Base-by-base conservation (phyloP, 2,329 filamentous ascomycete genomes). In the Aspergillus ustus region DNA sequence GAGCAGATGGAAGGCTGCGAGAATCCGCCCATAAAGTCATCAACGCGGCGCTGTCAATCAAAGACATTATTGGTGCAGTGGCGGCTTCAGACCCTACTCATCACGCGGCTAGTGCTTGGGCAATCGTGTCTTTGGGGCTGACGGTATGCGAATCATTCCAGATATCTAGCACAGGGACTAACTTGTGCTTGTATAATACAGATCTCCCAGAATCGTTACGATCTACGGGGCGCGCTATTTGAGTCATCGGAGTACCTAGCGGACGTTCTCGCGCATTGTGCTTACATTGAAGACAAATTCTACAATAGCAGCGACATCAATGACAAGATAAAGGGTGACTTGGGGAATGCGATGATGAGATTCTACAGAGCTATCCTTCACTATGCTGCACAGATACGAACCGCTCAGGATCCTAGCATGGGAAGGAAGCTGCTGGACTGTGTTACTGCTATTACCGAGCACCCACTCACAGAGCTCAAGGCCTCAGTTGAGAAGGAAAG, bases 301-400 rank as follows among this genome's bases (percentile, higher is more conserved):
- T 60, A 55, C 31, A 15, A 44, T 7, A 45, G 22, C 2, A 13
- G 11, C 15, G 57, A 29, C 15, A 31, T 6, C n/a, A 28, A 44
- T 13, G 9, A 25, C 40, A 37, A 43, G 13, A 11, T n/a, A 25
- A 59, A 59, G 48, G 25, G 20, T 8, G 51, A 60, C 50, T 50
- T 51, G 44, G 44, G 50, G 50, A n/a, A 17, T 31, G 49, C 51
- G 28, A 60, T 60, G 13, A n/a, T 60, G 31, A 40, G 28, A 29
- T 29, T 60, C 17, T 69, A 67, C 37, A 44, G 19, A 37, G 63
- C 61, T 11, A 64, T 69, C 19, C 40, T 67, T 8, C 46, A 34
- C 13, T 66, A 66, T 17, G 25, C 55, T 4, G 59, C 59, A 8
- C 45, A 64, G 45, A 46, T 66, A 25, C 48, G 40, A 4, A 50